A percentile compares a stretch with the other conserved stretches of the same genome.
phyloP scores from a whole-genome alignment of 192 early-diverging fungal genomes.

The Umbelopsis vinacea region DNA sequence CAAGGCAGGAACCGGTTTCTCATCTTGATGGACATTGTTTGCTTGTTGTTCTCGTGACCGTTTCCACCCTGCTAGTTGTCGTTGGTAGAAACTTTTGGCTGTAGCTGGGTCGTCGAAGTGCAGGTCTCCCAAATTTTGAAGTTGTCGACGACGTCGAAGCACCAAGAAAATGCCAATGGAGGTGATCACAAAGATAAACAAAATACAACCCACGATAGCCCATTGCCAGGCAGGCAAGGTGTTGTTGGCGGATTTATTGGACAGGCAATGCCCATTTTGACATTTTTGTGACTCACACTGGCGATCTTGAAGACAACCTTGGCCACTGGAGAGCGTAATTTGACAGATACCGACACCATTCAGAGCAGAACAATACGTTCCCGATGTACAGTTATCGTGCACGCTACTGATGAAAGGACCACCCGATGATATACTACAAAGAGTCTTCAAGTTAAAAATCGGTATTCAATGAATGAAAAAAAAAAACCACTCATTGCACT shows the following conservation, averaged over 20 bases:
- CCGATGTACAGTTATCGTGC: neutral
- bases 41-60: neutral
- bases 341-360: conserved; percentile 1
- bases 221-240: neutral
- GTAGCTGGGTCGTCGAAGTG: neutral
- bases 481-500: no score
- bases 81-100: neutral
- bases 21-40: neutral
- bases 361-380: conserved; percentile 3
- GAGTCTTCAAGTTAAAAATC: neutral
- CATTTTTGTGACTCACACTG: conserved; percentile 7
- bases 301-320: neutral
- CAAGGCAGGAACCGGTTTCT: neutral
- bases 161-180: neutral
- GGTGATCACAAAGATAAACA: neutral
- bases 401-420: neutral
- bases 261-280: neutral
- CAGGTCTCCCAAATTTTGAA: neutral
- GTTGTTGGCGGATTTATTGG: neutral
- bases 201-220: neutral
- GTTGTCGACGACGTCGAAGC: neutral
- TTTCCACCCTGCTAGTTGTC: neutral
- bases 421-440: neutral
- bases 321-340: neutral
- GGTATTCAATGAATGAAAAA: no score